phyloP scores from a whole-genome alignment of 495 filamentous ascomycete genomes.

The Podospora pseudoanserina region DNA sequence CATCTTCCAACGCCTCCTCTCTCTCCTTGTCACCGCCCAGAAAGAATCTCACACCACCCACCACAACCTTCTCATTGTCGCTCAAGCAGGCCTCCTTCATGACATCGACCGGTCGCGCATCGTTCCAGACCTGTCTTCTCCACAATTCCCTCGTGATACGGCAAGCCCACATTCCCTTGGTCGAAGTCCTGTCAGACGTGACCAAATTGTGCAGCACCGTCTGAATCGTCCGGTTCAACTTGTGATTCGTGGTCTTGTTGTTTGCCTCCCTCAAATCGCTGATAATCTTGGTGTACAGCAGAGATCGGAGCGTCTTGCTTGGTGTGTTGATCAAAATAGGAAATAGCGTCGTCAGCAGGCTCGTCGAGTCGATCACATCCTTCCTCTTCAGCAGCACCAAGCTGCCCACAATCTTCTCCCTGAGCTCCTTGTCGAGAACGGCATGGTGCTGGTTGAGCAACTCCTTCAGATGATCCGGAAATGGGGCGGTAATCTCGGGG shows the following conservation, averaged over 20 bases:
- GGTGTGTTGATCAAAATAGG: conserved; percentile 75
- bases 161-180: conserved; percentile 86
- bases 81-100: conserved; percentile 87
- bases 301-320: conserved; percentile 77
- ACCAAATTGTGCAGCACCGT: conserved; percentile 89
- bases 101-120: conserved; percentile 80
- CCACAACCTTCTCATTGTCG: conserved; percentile 84
- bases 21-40: conserved; percentile 91
- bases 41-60: conserved; percentile 88
- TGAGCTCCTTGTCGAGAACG: conserved; percentile 70
- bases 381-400: conserved; percentile 85
- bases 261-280: conserved; percentile 86
- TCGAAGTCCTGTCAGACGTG: conserved; percentile 73
- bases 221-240: conserved; percentile 87
- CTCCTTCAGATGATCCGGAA: conserved; percentile 75
- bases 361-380: conserved; percentile 80
- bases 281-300: conserved; percentile 87
- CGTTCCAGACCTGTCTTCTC: conserved; percentile 40
- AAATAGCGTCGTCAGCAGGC: conserved; percentile 81
- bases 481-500: conserved; percentile 69
- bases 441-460: conserved; percentile 79
- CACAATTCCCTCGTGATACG: conserved; percentile 40
- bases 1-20: conserved; percentile 78
- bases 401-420: conserved; percentile 92
- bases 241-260: conserved; percentile 80